Evolutionary conservation across 352 stramenopile species (phyloP), one percentile per base, ranked within the genome.

Genomic region (Discostella stelligera): DNA sequence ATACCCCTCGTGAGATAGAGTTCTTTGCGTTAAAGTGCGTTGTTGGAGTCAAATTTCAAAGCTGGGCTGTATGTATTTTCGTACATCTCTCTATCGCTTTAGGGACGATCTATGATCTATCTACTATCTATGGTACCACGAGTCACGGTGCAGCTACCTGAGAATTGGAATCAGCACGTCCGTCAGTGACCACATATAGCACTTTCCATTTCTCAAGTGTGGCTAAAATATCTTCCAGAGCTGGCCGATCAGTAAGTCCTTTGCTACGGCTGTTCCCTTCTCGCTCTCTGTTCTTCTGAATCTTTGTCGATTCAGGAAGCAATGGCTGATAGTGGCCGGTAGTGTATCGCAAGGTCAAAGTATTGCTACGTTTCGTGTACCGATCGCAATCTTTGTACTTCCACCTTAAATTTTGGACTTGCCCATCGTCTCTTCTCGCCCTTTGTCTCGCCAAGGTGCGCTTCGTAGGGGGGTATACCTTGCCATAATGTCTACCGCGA

Each of bases 291-390:
- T 74, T 21, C 25, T 49, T 64, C 27, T 39, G 21, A 16, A 81
- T 76, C 27, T 76, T 81, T 37, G 74, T 82, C 21, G 80, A 60
- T 44, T 72, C 69, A 20, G 79, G 79, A 23, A 89, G 52, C 30
- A 89, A 71, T 21, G 83, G 77, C 27, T 89, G 80, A 74, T 89
- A 89, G 54, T 89, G 83, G 11, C 80, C 80, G 5, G 80, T 74
- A 44, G 84, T 77, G 52, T 88, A 88, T 50, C 73, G 70, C 39
- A 90, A 60, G 3, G 83, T 90, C 16, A 90, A 73, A 4, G 75
- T 86, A 49, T 82, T 84, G 0, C 60, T n/a, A 1, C 74, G 55
- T 59, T 70, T 75, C 11, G 71, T 65, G 10, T 55, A 32, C 9
- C 71, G 53, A 50, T 81, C 50, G 21, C 74, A 77, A 41, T 82